Evolutionary conservation across 495 filamentous ascomycete genomes (phyloP), one percentile per base, ranked within the genome.

Genomic region (Hypoxylon fragiforme): DNA sequence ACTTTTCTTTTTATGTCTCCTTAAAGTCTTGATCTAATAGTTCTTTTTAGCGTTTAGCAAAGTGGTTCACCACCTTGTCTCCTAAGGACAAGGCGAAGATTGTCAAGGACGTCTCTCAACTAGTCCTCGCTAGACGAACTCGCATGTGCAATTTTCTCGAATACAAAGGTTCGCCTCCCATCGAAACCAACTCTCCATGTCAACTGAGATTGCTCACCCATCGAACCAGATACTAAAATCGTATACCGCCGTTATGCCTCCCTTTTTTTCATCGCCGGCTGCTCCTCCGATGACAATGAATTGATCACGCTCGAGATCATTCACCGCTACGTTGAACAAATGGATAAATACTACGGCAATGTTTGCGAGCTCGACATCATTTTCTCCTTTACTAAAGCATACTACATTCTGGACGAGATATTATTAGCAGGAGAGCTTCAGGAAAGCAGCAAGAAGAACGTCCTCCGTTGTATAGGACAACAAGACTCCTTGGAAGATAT

Each of bases 291-390:
- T 44, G 94, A 97, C 67, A 99, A 99, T 77, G 94, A 99, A 67
- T 77, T 99, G 71, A 96, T 97, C 70, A 96, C 90, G 24, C 87
- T 99, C 59, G 94, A 99, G 71, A 90, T 97, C 68, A 92, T 99
- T 40, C 94, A 99, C 74, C 90, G 94, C 62, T 97, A 97, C 70
- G 94, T 97, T 41, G 94, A 99, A 72, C 94, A 97, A 76, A 99
- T 97, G 94, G 94, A 99, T 80, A 99, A 97, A 70, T 99, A 97
- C 79, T 99, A 99, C 69, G 94, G 94, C 70, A 99, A 99, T 73
- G 94, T 99, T 50, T 99, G 94, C 83, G 95, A 99, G 77, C 78
- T 98, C 60, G 94, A 98, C 65, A 94, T 98, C 67, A 96, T 97
- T 65, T 99, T 99, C 81, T 97, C 97, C 72, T 97, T 97, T 71